Base-by-base conservation (phyloP, 225 moss, liverwort and hornwort species). In the Thuidium tamariscinum region DNA sequence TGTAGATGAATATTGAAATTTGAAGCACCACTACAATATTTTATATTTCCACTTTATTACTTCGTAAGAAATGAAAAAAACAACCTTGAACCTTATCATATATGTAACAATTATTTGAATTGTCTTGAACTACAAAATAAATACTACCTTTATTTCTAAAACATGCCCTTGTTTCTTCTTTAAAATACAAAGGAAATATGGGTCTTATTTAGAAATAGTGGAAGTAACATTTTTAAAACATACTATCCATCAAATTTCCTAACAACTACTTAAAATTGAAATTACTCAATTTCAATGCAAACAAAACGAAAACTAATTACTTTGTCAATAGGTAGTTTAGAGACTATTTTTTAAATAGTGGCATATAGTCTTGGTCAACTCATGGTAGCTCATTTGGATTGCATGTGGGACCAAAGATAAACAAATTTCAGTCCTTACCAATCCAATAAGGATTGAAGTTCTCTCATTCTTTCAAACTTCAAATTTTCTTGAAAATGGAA, bases 361-460 rank as follows among this genome's bases (percentile, higher is more conserved):
- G 27, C 3, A 10, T 11, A 10, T 72, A 72, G 10, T 46, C 5
- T 27, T 44, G 9, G 27, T 44, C 16, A 1, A 2, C 3, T 46
- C 18, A 72, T 29, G 6, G 1, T 18, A 30, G 6, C 2, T 72
- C 46, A 9, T 72, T 4, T 71, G 0, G 10, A 0, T 0, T 46
- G 0, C 10, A 27, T 1, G 3, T 44, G 2, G 29, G 10, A 27
- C 0, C 10, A 2, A 27, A 44, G 3, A 44, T 27, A 15, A 71
- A 16, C 3, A 71, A 0, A 27, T 0, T 0, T 42, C 16, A 71
- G 27, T 16, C 16, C 10, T 16, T 25, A 21, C 3, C 11, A 20
- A 36, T 0, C 6, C 3, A 20, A 39, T 13, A 68, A 37, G 1
- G 12, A 2, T 6, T 66, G 36, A 22, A 37, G 21, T 11, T 66